Evolutionary conservation across 768 basidiomycete species (phyloP).

Genomic region (Pulveroboletus sp.): DNA sequence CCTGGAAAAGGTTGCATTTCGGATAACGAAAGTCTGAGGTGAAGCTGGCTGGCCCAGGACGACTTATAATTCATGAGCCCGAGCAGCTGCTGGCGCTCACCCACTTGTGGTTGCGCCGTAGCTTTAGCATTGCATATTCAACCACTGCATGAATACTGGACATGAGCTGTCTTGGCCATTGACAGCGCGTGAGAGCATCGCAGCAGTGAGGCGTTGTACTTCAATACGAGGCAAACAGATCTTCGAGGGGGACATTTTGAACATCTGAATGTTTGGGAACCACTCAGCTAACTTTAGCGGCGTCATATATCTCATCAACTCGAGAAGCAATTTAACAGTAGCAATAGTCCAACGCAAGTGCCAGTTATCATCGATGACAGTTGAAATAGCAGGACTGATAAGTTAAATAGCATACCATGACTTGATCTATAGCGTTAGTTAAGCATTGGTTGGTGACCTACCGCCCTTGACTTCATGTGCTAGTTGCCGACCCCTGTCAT

Average conservation of each 20-base stretch:
- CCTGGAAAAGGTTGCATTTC: too few relatives aligned
- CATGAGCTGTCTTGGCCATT: not conserved
- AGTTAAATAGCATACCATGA: not conserved
- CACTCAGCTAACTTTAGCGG: not conserved
- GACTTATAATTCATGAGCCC: not conserved
- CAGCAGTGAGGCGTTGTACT: too few relatives aligned
- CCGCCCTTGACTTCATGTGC: not conserved
- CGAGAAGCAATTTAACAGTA: too few relatives aligned
- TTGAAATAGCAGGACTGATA: not conserved
- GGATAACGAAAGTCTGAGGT: not conserved
- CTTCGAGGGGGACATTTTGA: too few relatives aligned
- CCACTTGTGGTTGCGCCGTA: not conserved
- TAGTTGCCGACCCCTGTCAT: not conserved
- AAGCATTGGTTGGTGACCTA: not conserved
- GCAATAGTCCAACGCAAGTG: too few relatives aligned
- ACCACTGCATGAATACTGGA: not conserved
- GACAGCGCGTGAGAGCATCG: too few relatives aligned
- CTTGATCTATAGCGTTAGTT: not conserved
- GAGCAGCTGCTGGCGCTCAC: not conserved
- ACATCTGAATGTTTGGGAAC: too few relatives aligned
- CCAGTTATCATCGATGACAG: not conserved
- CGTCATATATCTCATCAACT: too few relatives aligned
- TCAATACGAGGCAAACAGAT: too few relatives aligned
- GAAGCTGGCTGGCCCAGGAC: too few relatives aligned
- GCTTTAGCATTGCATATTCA: not conserved